A percentile compares a stretch with the other conserved stretches of the same genome.
Evolutionary conservation across 768 basidiomycete species (phyloP).

Genomic region (Lentinula boryana): DNA sequence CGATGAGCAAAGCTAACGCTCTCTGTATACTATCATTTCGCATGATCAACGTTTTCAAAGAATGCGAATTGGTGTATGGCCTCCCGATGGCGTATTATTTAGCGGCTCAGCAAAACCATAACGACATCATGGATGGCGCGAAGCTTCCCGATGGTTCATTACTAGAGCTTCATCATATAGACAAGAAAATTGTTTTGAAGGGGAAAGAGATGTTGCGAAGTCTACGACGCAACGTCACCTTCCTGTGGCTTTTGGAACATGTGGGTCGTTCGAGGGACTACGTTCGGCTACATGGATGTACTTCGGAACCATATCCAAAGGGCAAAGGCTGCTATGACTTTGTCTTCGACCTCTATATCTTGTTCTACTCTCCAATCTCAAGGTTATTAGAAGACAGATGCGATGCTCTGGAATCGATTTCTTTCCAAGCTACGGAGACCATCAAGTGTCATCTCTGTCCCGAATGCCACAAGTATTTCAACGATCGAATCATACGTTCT

Average conservation of each 20-base stretch:
- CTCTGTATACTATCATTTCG: constrained; percentile 12
- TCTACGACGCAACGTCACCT: constrained; percentile 12
- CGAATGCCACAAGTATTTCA: not conserved
- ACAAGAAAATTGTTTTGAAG: constrained; percentile 9
- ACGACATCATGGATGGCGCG: constrained; percentile 15
- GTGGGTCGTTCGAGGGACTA: not conserved
- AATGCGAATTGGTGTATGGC: constrained; percentile 11
- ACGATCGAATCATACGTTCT: not conserved
- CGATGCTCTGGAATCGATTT: not conserved
- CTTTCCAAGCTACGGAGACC: not conserved
- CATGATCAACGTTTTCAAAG: constrained; percentile 12
- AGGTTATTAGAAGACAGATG: not conserved
- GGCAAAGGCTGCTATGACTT: not conserved
- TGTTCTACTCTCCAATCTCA: not conserved
- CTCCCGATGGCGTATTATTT: constrained; percentile 18
- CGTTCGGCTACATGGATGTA: not conserved
- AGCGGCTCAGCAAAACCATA: constrained; percentile 15
- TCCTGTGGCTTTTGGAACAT: constrained; percentile 13
- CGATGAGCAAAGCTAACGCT: not conserved
- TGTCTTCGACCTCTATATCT: not conserved
- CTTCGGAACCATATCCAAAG: not conserved
- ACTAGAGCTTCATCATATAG: constrained; percentile 2
- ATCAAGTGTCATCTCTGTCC: not conserved
- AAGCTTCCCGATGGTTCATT: constrained; percentile 7
- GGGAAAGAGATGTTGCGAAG: constrained; percentile 13